Conservation (phyloP, 371 early-diverging fungal genomes). For the Mortierella sp. region DNA sequence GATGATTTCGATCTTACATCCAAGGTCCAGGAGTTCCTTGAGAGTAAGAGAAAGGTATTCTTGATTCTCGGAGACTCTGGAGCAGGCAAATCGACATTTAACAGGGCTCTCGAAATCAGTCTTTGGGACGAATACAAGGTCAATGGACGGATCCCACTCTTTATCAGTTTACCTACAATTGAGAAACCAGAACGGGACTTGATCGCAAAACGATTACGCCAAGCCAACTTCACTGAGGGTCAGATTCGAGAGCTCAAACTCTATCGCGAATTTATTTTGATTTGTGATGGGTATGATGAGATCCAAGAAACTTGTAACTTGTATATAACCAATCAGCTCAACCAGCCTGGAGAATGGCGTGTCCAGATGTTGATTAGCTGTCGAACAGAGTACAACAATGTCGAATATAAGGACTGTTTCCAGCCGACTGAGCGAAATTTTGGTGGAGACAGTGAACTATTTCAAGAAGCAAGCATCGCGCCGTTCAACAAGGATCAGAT, state of each 20-base stretch:
- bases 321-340: not conserved
- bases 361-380: conserved; percentile 12
- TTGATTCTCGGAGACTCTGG: conserved; percentile 11
- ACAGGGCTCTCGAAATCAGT: no score
- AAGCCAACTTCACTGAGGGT: not conserved
- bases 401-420: not conserved
- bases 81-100: conserved; percentile 16
- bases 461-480: no score
- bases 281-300: conserved; percentile 20
- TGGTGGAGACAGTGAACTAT: no score
- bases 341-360: not conserved
- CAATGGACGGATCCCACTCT: not conserved
- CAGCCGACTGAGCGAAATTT: no score
- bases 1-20: not conserved
- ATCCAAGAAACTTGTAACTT: not conserved
- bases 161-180: not conserved
- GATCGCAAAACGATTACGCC: not conserved
- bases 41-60: conserved; percentile 9
- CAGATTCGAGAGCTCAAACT: not conserved
- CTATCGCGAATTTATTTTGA: not conserved
- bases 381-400: not conserved
- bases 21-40: not conserved
- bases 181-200: not conserved
- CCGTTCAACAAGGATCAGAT: no score
- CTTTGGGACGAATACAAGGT: not conserved